Evolutionary conservation across 2,329 filamentous ascomycete species (phyloP).

Genomic region (Didymella pinodella): DNA sequence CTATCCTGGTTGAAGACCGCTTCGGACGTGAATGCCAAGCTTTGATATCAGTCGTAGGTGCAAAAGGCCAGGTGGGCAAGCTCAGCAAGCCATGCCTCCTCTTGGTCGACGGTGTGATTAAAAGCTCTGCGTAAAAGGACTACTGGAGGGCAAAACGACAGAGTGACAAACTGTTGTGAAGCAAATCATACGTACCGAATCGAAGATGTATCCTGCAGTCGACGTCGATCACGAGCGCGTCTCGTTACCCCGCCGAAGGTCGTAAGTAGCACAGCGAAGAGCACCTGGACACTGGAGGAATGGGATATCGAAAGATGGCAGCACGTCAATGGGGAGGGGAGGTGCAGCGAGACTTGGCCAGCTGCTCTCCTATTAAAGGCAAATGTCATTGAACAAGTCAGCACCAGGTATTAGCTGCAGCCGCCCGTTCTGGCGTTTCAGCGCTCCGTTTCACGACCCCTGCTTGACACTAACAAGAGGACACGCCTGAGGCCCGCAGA

Average conservation of each 20-base stretch:
- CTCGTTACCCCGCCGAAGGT: slow-evolving; percentile 18
- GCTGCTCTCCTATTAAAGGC: slow-evolving; percentile 33
- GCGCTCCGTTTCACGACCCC: slow-evolving; percentile 47
- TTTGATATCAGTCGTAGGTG: slow-evolving; percentile 4
- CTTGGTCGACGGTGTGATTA: not conserved
- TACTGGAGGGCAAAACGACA: not conserved
- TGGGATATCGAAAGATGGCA: slow-evolving; percentile 16
- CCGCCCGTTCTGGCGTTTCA: slow-evolving; percentile 48
- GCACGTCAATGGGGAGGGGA: slow-evolving; percentile 31
- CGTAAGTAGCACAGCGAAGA: slow-evolving; percentile 19
- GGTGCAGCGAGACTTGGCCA: slow-evolving; percentile 30
- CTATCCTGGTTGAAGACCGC: not conserved
- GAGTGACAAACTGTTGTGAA: not conserved
- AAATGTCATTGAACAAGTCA: slow-evolving; percentile 33
- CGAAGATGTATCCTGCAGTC: not conserved
- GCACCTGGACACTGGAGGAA: slow-evolving; percentile 16
- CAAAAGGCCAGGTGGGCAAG: not conserved
- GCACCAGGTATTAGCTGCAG: slow-evolving; percentile 33
- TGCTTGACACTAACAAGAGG: slow-evolving; percentile 43
- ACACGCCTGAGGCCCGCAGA: slow-evolving; percentile 32
- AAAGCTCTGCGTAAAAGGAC: not conserved
- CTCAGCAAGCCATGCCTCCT: not conserved
- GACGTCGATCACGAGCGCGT: slow-evolving; percentile 1
- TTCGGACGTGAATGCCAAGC: not conserved
- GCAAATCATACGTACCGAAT: slow-evolving; percentile 13